A percentile compares a stretch with the other conserved stretches of the same genome.
phyloP scores from a whole-genome alignment of 164 flowering plant species.

The Echeveria elegans region DNA sequence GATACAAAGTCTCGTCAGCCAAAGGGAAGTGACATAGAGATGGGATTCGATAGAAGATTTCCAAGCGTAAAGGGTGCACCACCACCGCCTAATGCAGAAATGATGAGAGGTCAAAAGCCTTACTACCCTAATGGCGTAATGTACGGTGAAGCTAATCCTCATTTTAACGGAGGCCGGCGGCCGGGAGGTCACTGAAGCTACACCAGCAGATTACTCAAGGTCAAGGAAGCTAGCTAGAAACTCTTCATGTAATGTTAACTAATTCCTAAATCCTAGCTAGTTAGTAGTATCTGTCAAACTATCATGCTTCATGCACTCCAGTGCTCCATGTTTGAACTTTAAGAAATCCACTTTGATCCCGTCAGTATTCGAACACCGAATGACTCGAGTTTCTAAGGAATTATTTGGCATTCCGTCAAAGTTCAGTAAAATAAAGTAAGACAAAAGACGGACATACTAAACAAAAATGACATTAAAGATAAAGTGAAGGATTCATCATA shows the following conservation, averaged over 20 bases:
- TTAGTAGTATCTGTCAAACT: neutral
- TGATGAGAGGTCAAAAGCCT: neutral
- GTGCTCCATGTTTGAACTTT: no score
- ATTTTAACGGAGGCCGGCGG: neutral
- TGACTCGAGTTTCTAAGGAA: no score
- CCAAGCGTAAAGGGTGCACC: neutral
- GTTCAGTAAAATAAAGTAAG: no score
- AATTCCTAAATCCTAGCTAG: neutral
- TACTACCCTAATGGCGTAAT: neutral
- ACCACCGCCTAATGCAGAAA: neutral
- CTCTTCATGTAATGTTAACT: neutral
- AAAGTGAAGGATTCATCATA: no score
- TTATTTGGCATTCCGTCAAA: no score
- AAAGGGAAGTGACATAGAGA: neutral
- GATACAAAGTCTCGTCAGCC: neutral
- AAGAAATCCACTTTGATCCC: neutral
- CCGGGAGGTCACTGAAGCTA: constrained; percentile 1
- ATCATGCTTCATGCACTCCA: neutral
- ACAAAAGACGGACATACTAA: no score
- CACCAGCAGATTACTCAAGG: neutral
- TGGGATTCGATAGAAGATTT: neutral
- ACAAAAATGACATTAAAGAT: no score
- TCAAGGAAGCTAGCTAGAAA: no score
- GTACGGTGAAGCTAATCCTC: neutral
- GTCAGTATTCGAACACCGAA: no score